Base-by-base conservation (phyloP, 352 stramenopile species). In the Phytopythium helicoides region DNA sequence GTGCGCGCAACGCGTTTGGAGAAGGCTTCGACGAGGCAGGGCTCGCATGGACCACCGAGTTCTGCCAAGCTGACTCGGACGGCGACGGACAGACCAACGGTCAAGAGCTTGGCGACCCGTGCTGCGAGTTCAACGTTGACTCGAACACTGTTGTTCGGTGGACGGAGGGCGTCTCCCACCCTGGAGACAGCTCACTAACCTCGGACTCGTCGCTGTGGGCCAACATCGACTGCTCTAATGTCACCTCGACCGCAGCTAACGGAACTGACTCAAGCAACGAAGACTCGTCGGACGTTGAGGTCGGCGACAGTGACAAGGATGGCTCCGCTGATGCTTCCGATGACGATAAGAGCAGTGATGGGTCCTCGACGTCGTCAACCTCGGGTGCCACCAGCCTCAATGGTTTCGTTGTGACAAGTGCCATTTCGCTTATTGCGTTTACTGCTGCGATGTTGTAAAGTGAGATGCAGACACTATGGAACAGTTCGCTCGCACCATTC, bases 1-100 rank as follows among this genome's bases (percentile, higher is more conserved):
- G 62, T 10, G 44, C 50, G 3, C 48, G 23, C 22, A 80, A 76
- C 39, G 34, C 42, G 1, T 88, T 88, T 49, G 77, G 77, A 33
- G 2, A 57, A 22, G 74, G 59, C 19, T 86, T 81, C 42, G 40
- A 54, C 12, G 25, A 26, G 0, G 50, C 47, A 3, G 62, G 53
- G 1, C 45, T 47, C 2, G 38, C 47, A 31, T 75, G 65, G 68
- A 72, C 64, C 3, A 47, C 21, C 0, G 68, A 62, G 50, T 61
- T 60, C 87, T 74, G 33, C 84, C n/a, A n/a, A n/a, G n/a, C n/a
- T n/a, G n/a, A n/a, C n/a, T n/a, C n/a, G n/a, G n/a, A n/a, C n/a
- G n/a, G n/a, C n/a, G n/a, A n/a, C n/a, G n/a, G n/a, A n/a, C n/a
- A n/a, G n/a, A n/a, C n/a, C n/a, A n/a, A n/a, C n/a, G n/a, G n/a